Base-by-base conservation (phyloP, 495 filamentous ascomycete genomes). In the Penicillium cataractarum region DNA sequence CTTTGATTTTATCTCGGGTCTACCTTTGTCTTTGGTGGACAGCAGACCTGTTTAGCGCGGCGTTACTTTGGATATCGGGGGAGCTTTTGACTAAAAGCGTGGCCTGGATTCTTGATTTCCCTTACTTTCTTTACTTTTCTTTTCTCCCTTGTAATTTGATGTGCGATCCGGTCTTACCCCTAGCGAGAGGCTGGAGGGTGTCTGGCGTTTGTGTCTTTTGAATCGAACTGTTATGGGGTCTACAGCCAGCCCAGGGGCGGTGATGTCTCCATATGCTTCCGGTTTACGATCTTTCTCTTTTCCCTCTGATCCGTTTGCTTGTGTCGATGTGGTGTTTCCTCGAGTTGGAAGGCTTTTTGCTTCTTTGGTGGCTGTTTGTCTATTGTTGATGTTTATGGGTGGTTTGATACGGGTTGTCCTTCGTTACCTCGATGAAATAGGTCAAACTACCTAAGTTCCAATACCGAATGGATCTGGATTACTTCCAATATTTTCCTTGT, bases 111-210 rank as follows among this genome's bases (percentile, higher is more conserved):
- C 6, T 29, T 50, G 13, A 15, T 24, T n/a, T 26, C 26, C 50
- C 21, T 57, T 26, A 3, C 50, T 35, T 21, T 9, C 39, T 42
- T 46, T 12, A 3, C 0, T 44, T 22, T 21, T 44, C n/a, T 7
- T 6, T 42, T 44, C 17, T n/a, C 39, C 19, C 31, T n/a, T 57
- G 32, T 15, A 19, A 24, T 39, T 58, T 58, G 24, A 55, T 48
- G 37, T 60, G 60, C 63, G 64, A 66, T 69, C 64, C 61, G 55
- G 61, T 61, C 29, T 50, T 29, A 4, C 15, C 46, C 22, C 10
- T 44, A 46, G 22, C 46, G 51, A 35, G 37, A 46, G 46, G 50
- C 66, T 61, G 66, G 66, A 69, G 59, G 63, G 66, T 60, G 66
- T 61, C 49, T 54, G 67, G 67, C 53, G 66, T 69, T 62, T 52